Conservation (phyloP, 352 stramenopile species). For the Albugo laibachii region DNA sequence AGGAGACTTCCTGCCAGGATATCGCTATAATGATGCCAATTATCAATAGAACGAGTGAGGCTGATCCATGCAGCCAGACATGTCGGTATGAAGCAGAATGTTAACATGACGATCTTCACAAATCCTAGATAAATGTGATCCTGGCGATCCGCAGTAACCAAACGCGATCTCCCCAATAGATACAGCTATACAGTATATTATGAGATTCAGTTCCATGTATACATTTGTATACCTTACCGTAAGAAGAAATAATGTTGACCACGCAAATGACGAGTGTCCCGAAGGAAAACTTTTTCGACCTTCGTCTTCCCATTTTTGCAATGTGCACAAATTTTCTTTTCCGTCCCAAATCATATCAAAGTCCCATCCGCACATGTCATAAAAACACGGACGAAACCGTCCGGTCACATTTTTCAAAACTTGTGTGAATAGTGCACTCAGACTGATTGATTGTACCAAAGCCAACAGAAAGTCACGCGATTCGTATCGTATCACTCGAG, state of each 20-base stretch:
- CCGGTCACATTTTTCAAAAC: constrained; percentile 49
- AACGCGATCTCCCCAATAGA: constrained; percentile 34
- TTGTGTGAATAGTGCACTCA: constrained; percentile 37
- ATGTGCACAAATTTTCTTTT: constrained; percentile 29
- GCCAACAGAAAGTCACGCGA: constrained; percentile 54
- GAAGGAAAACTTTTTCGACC: constrained; percentile 53
- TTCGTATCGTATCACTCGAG: constrained; percentile 37
- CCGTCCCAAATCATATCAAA: constrained; percentile 45
- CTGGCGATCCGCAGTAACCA: constrained; percentile 28
- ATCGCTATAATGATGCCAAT: constrained; percentile 73
- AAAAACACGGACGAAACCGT: constrained; percentile 53
- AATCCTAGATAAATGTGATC: constrained; percentile 24
- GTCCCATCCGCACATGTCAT: constrained; percentile 58
- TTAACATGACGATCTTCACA: constrained; percentile 40
- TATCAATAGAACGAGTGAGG: constrained; percentile 57
- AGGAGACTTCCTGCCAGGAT: constrained; percentile 54
- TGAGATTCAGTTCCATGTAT: background rate
- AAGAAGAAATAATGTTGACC: constrained; percentile 47
- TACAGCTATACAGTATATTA: constrained; percentile 21
- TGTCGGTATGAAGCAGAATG: constrained; percentile 38
- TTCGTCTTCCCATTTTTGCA: constrained; percentile 26
- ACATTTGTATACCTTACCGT: constrained; percentile 14
- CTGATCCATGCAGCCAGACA: constrained; percentile 46
- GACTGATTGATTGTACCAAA: constrained; percentile 22
- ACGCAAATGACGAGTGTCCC: constrained; percentile 52